Evolutionary conservation across 192 early-diverging fungal genomes (phyloP), one percentile per base, ranked within the genome.

Genomic region (Backusella parvicylindrica): DNA sequence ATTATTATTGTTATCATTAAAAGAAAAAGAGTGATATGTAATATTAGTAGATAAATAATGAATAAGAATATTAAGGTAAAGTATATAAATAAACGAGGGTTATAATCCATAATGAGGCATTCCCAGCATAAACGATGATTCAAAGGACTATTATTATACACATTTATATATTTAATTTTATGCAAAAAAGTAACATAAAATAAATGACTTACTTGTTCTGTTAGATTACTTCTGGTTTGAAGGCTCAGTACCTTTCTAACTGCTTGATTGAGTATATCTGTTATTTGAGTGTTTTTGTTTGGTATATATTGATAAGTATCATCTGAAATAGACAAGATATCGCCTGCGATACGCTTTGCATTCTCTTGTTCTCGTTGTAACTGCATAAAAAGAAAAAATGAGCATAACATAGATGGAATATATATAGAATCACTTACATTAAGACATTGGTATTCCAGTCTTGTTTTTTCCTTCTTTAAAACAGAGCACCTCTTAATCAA

Each of bases 71-170:
- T 12, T 56, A 60, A 47, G 43, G 43, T 18, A 7, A 47, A 35
- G 6, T 43, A 12, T 11, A 43, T 43, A 15, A 15, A 43, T 11
- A 43, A 15, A 43, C 12, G 12, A 43, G 41, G 41, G 11, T 70
- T 43, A 70, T 30, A 43, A 47, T 43, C 67, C 67, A 41, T 41
- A 43, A 15, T 36, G 35, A 26, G 67, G 28, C 40, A 47, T 37
- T 40, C 66, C 66, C 18, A 68, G 38, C 37, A 47, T 43, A 41
- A 26, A 70, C 16, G 68, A 13, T 70, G 68, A 31, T 30, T 70
- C 68, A 38, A 70, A 43, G 6, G 68, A 43, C 68, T 70, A 70
- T 47, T 3, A 37, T 37, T 32, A 35, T 15, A 30, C 23, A 7
- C 23, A 11, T 28, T 28, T 38, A 68, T 5, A 68, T 37, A 38